Percentiles rank a stretch among this genome's conserved stretches.
Evolutionary conservation across 1,139 yeast species (phyloP).

Genomic region (Hyphopichia wangnamkhiaoensis): DNA sequence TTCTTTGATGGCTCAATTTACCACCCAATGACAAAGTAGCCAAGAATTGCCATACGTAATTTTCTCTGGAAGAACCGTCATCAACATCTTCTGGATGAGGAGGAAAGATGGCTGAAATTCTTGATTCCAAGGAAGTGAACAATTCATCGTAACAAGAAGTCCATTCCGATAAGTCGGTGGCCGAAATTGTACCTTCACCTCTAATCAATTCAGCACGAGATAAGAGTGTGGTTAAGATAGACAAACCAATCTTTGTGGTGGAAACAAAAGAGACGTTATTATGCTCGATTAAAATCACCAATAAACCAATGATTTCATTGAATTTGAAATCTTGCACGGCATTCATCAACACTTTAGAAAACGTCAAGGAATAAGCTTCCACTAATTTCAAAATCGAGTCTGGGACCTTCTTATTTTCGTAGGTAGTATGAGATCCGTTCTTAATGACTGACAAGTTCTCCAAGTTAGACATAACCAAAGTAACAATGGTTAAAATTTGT

Average conservation of each 20-base stretch:
- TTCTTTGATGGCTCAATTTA: constrained; percentile 87
- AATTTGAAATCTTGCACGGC: constrained; percentile 82
- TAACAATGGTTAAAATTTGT: constrained; percentile 76
- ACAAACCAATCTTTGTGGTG: constrained; percentile 84
- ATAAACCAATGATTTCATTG: constrained; percentile 78
- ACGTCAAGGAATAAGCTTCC: constrained; percentile 79
- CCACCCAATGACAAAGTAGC: constrained; percentile 95
- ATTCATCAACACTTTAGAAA: constrained; percentile 82
- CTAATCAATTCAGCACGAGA: constrained; percentile 91
- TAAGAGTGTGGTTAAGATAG: constrained; percentile 81
- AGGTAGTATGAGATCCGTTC: constrained; percentile 74
- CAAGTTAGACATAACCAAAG: constrained; percentile 78
- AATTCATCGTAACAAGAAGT: constrained; percentile 77
- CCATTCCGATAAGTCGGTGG: constrained; percentile 72
- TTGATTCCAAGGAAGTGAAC: constrained; percentile 78
- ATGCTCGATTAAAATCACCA: constrained; percentile 71
- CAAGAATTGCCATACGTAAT: constrained; percentile 93
- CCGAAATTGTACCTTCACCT: constrained; percentile 70
- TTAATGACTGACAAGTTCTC: constrained; percentile 79
- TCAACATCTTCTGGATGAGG: constrained; percentile 55
- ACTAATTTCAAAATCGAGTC: constrained; percentile 60
- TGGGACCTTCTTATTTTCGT: constrained; percentile 54
- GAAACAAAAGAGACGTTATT: constrained; percentile 72
- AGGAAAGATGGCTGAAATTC: constrained; percentile 81
- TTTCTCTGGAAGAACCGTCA: constrained; percentile 63